Evolutionary conservation across 73 alveolate genomes (phyloP).

Genomic region (Stentor coeruleus): DNA sequence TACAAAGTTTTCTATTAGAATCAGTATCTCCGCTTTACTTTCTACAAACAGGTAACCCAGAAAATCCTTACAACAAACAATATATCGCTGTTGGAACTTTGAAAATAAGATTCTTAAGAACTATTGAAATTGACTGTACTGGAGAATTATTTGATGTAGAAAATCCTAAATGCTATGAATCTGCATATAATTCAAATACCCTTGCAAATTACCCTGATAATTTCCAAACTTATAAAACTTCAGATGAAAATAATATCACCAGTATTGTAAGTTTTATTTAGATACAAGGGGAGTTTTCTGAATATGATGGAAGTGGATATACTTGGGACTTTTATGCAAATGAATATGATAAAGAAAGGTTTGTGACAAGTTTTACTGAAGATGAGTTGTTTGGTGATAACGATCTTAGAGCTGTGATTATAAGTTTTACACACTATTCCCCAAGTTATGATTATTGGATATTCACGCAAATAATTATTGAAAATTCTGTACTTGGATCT

Average conservation of each 20-base stretch:
- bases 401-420: neutral
- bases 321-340: neutral
- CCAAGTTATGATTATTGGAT: conserved; percentile 20
- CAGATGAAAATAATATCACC: conserved; percentile 4
- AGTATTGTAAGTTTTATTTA: too few species aligned
- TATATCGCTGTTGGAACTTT: neutral
- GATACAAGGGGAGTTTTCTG: conserved; percentile 13
- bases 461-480: neutral
- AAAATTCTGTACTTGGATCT: neutral
- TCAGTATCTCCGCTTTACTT: neutral
- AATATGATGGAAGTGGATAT: conserved; percentile 4
- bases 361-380: neutral
- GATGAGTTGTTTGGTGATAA: neutral
- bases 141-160: neutral
- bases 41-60: neutral
- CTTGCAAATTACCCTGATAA: neutral
- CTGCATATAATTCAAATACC: neutral
- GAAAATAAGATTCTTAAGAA: neutral
- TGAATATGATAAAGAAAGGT: neutral
- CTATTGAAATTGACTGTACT: neutral
- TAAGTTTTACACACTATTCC: neutral
- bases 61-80: neutral
- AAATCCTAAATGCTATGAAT: neutral
- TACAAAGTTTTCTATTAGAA: neutral
- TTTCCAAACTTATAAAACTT: neutral